These are phyloP conservation scores for Chaetothyriales sp. DNA, from an alignment of 2,329 filamentous ascomycete genomes.

Conservation along the genomic window DNA sequence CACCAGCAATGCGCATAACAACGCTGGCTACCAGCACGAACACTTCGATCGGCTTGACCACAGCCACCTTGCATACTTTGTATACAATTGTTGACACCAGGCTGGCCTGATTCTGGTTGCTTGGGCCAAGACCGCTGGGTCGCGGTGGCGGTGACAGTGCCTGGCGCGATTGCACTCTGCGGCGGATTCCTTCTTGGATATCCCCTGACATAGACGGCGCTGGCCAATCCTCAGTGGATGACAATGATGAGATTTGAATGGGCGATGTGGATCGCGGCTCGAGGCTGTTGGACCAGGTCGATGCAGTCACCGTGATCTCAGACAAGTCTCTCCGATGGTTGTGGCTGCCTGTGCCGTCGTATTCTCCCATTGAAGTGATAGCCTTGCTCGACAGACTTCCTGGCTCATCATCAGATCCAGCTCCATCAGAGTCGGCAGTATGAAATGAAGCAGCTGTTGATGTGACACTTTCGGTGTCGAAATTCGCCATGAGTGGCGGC, in stretches of 20 bases:
- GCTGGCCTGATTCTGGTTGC: conserved; percentile 29
- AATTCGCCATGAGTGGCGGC: no score
- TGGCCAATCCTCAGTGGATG: conserved; percentile 25
- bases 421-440: conserved; percentile 17
- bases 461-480: conserved; percentile 7
- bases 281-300: conserved; percentile 6
- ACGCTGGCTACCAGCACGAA: conserved; percentile 68
- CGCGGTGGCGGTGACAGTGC: conserved; percentile 25
- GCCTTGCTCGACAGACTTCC: conserved; percentile 5
- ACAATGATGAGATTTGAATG: conserved; percentile 28
- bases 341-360: conserved; percentile 1
- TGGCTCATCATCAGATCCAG: conserved; percentile 1
- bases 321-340: conserved; percentile 20
- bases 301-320: conserved; percentile 19
- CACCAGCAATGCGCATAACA: conserved; percentile 54
- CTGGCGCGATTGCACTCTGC: conserved; percentile 8
- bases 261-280: conserved; percentile 26
- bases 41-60: conserved; percentile 67
- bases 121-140: conserved; percentile 17
- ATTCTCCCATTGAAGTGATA: conserved; percentile 2
- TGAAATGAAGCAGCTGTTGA: conserved; percentile 31
- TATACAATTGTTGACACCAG: conserved; percentile 53
- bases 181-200: conserved; percentile 9
- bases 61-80: conserved; percentile 60
- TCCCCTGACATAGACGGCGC: conserved; percentile 25